Conservation (phyloP, 495 filamentous ascomycete species). For the Aspergillus biplanus region DNA sequence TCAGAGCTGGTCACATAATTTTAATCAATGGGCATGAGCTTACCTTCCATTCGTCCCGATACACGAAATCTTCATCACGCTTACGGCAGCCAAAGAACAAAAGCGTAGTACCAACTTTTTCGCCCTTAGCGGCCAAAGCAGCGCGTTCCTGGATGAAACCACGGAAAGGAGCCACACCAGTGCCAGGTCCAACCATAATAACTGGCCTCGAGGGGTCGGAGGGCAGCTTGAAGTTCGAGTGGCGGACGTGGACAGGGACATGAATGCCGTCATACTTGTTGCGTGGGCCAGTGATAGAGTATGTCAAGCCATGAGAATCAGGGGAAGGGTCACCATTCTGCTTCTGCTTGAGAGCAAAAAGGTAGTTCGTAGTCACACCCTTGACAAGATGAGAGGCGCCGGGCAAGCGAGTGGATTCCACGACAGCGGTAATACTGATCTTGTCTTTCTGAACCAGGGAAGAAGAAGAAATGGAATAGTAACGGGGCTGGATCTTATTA, state of each 20-base stretch:
- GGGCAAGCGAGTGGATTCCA: slow-evolving; percentile 79
- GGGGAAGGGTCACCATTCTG: slow-evolving; percentile 89
- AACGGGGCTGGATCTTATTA: slow-evolving; percentile 93
- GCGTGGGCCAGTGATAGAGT: slow-evolving; percentile 85
- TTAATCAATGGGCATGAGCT: slow-evolving; percentile 35
- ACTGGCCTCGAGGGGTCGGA: slow-evolving; percentile 93
- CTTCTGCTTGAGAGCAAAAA: slow-evolving; percentile 94
- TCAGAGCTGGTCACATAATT: not conserved
- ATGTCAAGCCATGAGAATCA: slow-evolving; percentile 84
- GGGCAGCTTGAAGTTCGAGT: slow-evolving; percentile 99
- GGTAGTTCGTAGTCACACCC: slow-evolving; percentile 96
- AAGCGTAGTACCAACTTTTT: slow-evolving; percentile 85
- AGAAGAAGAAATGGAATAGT: slow-evolving; percentile 99
- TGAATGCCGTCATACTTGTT: slow-evolving; percentile 98
- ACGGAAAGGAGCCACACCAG: slow-evolving; percentile 95
- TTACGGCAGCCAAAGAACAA: slow-evolving; percentile 96
- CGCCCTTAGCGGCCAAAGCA: slow-evolving; percentile 75
- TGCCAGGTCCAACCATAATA: slow-evolving; percentile 95
- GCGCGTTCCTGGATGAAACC: slow-evolving; percentile 94
- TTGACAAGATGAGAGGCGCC: slow-evolving; percentile 81
- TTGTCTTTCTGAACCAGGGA: slow-evolving; percentile 91
- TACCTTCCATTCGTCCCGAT: slow-evolving; percentile 92
- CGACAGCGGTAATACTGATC: slow-evolving; percentile 93
- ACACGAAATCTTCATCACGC: slow-evolving; percentile 84
- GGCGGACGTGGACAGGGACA: slow-evolving; percentile 92